Percentiles rank a stretch among this genome's conserved stretches.
Evolutionary conservation across 2,329 filamentous ascomycete species (phyloP).

Genomic region (Xylariaceae sp.): DNA sequence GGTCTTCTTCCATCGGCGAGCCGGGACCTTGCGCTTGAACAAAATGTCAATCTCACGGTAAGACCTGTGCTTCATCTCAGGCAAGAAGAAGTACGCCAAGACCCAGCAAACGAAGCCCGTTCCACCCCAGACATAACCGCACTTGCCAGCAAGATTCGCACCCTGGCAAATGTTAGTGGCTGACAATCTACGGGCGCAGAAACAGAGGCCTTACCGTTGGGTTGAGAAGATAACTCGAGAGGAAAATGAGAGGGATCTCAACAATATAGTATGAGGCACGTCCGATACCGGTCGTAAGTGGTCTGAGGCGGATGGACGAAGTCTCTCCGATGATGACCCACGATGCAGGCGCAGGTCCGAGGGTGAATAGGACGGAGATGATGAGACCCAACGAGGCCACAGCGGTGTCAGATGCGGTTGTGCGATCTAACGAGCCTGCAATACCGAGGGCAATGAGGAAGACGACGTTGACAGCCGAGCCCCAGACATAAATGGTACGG

Average conservation of each 20-base stretch:
- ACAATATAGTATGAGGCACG: slow-evolving; percentile 61
- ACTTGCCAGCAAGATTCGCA: slow-evolving; percentile 48
- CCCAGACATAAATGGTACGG: slow-evolving; percentile 17
- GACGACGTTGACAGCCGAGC: slow-evolving; percentile 10
- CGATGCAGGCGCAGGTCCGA: slow-evolving; percentile 60
- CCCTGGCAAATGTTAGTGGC: slow-evolving; percentile 17
- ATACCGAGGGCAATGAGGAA: slow-evolving; percentile 43
- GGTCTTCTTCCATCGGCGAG: slow-evolving; percentile 54
- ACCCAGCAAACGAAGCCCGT: slow-evolving; percentile 54
- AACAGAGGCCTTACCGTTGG: slow-evolving; percentile 27
- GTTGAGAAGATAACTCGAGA: slow-evolving; percentile 59
- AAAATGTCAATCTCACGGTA: slow-evolving; percentile 61
- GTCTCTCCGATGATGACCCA: slow-evolving; percentile 67
- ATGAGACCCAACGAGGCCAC: slow-evolving; percentile 62
- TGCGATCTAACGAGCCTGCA: slow-evolving; percentile 46
- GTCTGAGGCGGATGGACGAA: slow-evolving; percentile 59
- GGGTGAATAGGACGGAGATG: slow-evolving; percentile 60
- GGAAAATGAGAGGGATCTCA: slow-evolving; percentile 64
- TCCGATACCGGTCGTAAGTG: slow-evolving; percentile 62
- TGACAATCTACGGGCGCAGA: not conserved
- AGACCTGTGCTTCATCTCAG: slow-evolving; percentile 55
- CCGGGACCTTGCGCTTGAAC: slow-evolving; percentile 50
- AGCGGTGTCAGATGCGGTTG: slow-evolving; percentile 43
- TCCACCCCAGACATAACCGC: slow-evolving; percentile 57
- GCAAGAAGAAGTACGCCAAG: slow-evolving; percentile 45